A percentile compares a stretch with the other conserved stretches of the same genome.
phyloP scores from a whole-genome alignment of 257 asterid species.

The Ophiorrhiza pumila region DNA sequence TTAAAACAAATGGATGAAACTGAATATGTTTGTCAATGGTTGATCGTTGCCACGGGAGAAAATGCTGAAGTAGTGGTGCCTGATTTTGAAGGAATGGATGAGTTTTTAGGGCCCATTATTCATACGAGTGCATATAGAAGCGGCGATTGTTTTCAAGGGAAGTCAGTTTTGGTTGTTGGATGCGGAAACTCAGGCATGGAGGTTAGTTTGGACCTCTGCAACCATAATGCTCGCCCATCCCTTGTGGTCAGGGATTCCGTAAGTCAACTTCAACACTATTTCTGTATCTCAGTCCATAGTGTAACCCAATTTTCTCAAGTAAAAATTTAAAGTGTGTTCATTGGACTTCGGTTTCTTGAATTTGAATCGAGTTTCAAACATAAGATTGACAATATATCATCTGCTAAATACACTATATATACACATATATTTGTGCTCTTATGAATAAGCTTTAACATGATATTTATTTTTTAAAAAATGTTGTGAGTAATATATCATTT shows the following conservation, averaged over 20 bases:
- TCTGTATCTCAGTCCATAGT: neutral
- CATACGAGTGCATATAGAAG: constrained; percentile 36
- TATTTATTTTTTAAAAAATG: too few relatives aligned
- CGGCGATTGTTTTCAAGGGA: constrained; percentile 31
- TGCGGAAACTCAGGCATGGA: constrained; percentile 57
- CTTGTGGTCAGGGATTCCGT: constrained; percentile 43
- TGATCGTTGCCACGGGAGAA: constrained; percentile 46
- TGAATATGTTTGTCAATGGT: constrained; percentile 34
- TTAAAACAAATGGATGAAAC: constrained; percentile 12
- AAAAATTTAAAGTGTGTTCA: too few relatives aligned
- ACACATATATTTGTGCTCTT: neutral
- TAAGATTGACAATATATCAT: neutral
- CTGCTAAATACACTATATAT: neutral
- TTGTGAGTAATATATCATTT: neutral
- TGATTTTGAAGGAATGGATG: constrained; percentile 29
- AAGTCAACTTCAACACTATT: constrained; percentile 13
- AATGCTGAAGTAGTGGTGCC: constrained; percentile 44
- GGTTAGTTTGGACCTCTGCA: constrained; percentile 41
- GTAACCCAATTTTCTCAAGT: too few relatives aligned
- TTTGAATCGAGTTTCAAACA: neutral
- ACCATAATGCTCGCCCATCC: constrained; percentile 36
- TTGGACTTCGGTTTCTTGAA: neutral
- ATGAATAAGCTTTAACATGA: neutral
- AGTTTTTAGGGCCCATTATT: constrained; percentile 28
- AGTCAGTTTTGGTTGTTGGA: constrained; percentile 43